A percentile compares a stretch with the other conserved stretches of the same genome.
phyloP scores from a whole-genome alignment of 306 rosid species.

The Vigna unguiculata region DNA sequence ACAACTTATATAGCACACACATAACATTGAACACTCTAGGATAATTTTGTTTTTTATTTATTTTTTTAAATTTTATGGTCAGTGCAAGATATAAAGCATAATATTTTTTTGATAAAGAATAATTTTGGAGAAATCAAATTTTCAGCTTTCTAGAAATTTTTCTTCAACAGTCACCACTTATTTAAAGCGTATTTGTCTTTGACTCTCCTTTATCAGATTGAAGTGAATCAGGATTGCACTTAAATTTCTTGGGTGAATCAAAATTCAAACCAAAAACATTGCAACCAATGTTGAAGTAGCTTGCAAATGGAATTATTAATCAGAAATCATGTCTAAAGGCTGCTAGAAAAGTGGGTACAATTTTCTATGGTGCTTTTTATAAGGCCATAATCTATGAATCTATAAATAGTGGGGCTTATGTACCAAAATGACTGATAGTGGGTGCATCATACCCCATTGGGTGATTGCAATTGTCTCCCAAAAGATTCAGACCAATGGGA shows the following conservation, averaged over 20 bases:
- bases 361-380: not conserved
- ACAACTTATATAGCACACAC: no score
- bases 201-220: conserved; percentile 36
- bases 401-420: conserved; percentile 10
- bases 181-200: not conserved
- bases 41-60: no score
- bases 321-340: not conserved
- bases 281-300: not conserved
- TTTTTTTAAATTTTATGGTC: no score
- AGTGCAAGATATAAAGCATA: no score
- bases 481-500: not conserved
- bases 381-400: conserved; percentile 15
- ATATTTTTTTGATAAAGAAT: no score
- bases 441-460: conserved; percentile 26
- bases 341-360: conserved; percentile 9
- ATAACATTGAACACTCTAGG: no score
- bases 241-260: not conserved
- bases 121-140: not conserved
- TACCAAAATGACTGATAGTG: conserved; percentile 6
- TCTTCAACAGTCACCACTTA: not conserved
- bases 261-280: conserved; percentile 13
- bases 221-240: not conserved
- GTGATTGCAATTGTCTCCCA: conserved; percentile 10
- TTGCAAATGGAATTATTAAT: not conserved
- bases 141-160: not conserved